A percentile compares a stretch with the other conserved stretches of the same genome.
phyloP scores from a whole-genome alignment of 331 rosid genomes.

The Prunus yedoensis region DNA sequence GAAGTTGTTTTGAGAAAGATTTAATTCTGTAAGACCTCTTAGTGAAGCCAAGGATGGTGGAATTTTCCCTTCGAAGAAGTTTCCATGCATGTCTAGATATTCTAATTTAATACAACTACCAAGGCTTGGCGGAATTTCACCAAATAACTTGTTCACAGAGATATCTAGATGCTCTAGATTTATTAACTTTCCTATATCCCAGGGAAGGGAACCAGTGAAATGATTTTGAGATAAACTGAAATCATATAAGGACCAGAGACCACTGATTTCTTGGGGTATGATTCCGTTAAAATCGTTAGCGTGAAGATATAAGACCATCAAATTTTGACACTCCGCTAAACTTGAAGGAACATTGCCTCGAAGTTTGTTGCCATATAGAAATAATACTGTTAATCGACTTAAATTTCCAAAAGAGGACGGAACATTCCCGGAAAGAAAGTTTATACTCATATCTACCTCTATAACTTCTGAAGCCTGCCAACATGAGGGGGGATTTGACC shows the following conservation, averaged over 20 bases:
- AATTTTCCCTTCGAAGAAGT: neutral
- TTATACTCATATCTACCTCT: neutral
- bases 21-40: neutral
- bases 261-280: neutral
- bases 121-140: neutral
- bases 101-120: neutral
- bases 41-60: conserved; percentile 1
- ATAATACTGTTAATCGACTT: neutral
- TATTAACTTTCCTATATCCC: neutral
- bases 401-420: neutral
- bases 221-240: neutral
- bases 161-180: neutral
- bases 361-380: neutral
- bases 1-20: neutral
- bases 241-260: accelerated
- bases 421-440: neutral
- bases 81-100: neutral
- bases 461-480: neutral
- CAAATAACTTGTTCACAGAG: neutral
- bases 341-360: neutral
- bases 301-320: neutral
- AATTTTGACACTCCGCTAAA: neutral
- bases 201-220: neutral
- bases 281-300: neutral
- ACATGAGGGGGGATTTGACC: neutral